Conservation (phyloP, 352 stramenopile genomes). For the Globisporangium megalacanthum region DNA sequence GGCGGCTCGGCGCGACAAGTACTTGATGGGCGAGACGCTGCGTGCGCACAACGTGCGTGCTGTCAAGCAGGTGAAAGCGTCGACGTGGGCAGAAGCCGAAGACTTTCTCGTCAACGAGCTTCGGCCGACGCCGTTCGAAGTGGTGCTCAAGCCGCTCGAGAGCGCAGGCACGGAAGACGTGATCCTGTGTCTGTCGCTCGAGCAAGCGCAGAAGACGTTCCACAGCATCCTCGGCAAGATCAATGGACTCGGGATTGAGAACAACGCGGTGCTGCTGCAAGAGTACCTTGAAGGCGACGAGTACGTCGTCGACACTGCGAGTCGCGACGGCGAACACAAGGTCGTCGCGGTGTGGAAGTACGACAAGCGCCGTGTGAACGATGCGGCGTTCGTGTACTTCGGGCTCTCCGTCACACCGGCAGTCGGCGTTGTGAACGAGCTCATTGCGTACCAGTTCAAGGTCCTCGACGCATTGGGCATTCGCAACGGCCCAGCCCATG, state of each 20-base stretch:
- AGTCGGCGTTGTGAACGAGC: constrained; percentile 58
- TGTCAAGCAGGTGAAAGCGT: constrained; percentile 86
- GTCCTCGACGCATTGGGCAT: constrained; percentile 69
- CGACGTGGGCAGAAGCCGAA: constrained; percentile 65
- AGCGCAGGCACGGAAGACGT: constrained; percentile 75
- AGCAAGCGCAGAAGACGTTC: constrained; percentile 80
- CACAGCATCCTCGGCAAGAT: constrained; percentile 78
- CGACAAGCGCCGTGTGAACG: constrained; percentile 94
- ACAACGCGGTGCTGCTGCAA: constrained; percentile 84
- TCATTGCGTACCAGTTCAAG: constrained; percentile 83
- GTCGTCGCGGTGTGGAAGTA: constrained; percentile 97
- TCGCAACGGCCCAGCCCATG: constrained; percentile 67
- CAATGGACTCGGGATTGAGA: constrained; percentile 83
- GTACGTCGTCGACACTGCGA: constrained; percentile 96
- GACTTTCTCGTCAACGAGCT: constrained; percentile 66
- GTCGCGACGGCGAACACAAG: constrained; percentile 91
- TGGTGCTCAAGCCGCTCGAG: constrained; percentile 90
- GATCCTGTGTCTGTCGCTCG: constrained; percentile 71
- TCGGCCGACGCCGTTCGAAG: constrained; percentile 65
- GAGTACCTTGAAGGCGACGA: constrained; percentile 94
- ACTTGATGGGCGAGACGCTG: constrained; percentile 86
- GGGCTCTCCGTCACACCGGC: constrained; percentile 70
- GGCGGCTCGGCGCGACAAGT: constrained; percentile 72
- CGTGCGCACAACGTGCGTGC: constrained; percentile 76
- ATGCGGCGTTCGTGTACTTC: constrained; percentile 95